Base-by-base conservation (phyloP, 2,329 filamentous ascomycete genomes). In the Paecilomyces variotii region DNA sequence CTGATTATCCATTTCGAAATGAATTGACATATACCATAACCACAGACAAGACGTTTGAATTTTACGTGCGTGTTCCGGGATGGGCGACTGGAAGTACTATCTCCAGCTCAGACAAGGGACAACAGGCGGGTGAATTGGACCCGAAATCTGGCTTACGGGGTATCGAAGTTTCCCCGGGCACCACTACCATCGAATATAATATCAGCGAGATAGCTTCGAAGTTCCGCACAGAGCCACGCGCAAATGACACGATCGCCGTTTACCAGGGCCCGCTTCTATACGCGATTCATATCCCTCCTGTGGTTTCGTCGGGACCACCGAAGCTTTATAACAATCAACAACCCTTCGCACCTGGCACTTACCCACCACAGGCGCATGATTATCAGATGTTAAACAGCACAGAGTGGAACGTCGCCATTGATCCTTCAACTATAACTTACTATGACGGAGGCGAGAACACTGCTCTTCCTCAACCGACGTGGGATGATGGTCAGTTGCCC, bases 1-100 rank as follows among this genome's bases (percentile, higher is more conserved):
- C 82, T 0, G 71, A 73, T 55, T 84, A 84, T 65, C 82, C 79
- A 0, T 81, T 82, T 63, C 60, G 63, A 10, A 66, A 76, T 54
- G 61, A 60, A 2, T 66, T 81, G 2, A 61, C 60, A 7, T 81
- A 81, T 62, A 72, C 66, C 30, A 72, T 80, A 57, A 64, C 67
- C 19, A 64, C 75, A 2, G 67, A 66, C 5, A 61, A 62, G 0
- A 53, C 71, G 4, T 78, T 80, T 61, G 67, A 69, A n/a, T 76
- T 82, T 59, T 72, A 75, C 58, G 66, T 82, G 54, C 73, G 79
- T 19, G 72, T 81, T n/a, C 79, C 79, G 2, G 57, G 58, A 7
- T 81, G 79, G 79, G 69, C 71, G 2, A 64, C 68, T 19, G 56
- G 60, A n/a, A 63, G 59, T 30, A 63, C 65, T 14, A 14, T 45